Conservation (phyloP, 2,329 filamentous ascomycete species). For the Fusarium domesticum region DNA sequence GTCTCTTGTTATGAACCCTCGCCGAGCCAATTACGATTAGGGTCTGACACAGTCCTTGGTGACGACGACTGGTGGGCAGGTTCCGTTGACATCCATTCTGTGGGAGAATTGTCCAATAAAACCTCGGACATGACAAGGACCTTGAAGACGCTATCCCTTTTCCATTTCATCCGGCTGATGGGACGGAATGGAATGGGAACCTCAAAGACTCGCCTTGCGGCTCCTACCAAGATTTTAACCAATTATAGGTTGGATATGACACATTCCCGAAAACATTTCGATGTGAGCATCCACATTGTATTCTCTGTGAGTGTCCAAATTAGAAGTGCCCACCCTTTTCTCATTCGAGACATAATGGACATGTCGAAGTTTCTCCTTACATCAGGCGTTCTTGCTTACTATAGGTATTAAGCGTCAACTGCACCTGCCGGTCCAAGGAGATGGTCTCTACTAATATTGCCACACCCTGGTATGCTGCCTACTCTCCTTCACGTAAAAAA, state of each 20-base stretch:
- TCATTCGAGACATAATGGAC: background rate
- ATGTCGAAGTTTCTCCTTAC: background rate
- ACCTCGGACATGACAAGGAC: conserved; percentile 4
- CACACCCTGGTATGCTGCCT: too few relatives aligned
- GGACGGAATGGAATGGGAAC: too few relatives aligned
- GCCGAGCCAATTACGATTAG: background rate
- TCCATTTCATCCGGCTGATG: too few relatives aligned
- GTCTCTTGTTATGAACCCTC: background rate
- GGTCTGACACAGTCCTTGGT: conserved; percentile 1
- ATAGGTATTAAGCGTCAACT: conserved; percentile 15
- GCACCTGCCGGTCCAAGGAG: conserved; percentile 29
- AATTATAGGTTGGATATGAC: background rate
- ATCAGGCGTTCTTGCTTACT: background rate
- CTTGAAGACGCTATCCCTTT: background rate
- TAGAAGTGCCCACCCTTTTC: background rate
- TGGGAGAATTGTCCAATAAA: background rate
- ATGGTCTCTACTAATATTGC: conserved; percentile 28
- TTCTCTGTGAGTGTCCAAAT: background rate
- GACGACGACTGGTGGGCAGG: background rate
- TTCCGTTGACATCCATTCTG: background rate
- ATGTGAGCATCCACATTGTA: background rate
- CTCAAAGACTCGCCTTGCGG: too few relatives aligned
- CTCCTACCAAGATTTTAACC: too few relatives aligned
- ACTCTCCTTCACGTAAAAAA: conserved; percentile 38
- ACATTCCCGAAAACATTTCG: background rate